Evolutionary conservation across 176 grass and related monocot species (phyloP), one percentile per base, ranked within the genome.

Genomic region (Thalia dealbata): DNA sequence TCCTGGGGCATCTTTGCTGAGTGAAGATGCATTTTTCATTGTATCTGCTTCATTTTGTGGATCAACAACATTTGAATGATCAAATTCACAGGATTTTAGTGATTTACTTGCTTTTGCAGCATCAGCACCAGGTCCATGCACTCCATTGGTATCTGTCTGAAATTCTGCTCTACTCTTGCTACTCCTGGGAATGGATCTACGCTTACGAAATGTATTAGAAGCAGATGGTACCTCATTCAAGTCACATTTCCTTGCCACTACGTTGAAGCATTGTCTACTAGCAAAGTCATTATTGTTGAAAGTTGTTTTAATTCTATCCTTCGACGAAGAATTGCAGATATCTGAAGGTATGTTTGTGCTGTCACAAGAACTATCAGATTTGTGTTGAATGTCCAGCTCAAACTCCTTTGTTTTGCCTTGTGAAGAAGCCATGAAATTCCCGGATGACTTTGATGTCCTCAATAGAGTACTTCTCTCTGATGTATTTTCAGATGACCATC

Each of bases 191-290:
- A 80, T 18, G 68, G 83, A 86, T 74, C 90, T 85, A 15, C 88
- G 77, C 27, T 93, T 99, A 46, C 78, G 81, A 41, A 90, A 86
- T 59, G 78, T 90, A 74, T 78, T 91, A 67, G 67, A 89, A 38
- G 78, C 58, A 61, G 71, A 55, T 54, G 73, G 63, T 67, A 64
- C 16, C 50, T 48, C 82, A 48, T 67, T 78, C 51, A 66, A 14
- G 25, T 83, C 83, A 79, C 64, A 71, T 44, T 54, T 78, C 61
- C 50, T 52, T 61, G 72, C 81, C 79, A 56, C 79, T 56, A 79
- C 50, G 22, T 75, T 70, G 43, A 74, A 73, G 27, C 78, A 66
- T 77, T 41, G 77, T 59, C 51, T 71, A 43, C 52, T 52, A 77
- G 29, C 43, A 77, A 28, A 70, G 38, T 38, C 76, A 78, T 79